Evolutionary conservation across 2,329 filamentous ascomycete genomes (phyloP), one percentile per base, ranked within the genome.

Genomic region (Coleophoma crateriformis): DNA sequence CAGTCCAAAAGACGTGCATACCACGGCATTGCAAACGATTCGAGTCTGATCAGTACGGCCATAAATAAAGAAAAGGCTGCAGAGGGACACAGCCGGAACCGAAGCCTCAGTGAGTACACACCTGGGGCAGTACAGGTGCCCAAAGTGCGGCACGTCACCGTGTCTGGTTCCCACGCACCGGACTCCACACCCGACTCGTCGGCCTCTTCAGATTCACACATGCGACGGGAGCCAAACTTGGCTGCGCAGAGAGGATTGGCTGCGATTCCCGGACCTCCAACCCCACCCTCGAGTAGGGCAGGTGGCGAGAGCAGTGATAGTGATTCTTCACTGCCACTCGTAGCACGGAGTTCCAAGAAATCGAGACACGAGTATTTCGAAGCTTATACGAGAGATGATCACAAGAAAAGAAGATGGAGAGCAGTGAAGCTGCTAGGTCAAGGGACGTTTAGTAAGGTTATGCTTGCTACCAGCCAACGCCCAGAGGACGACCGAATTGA

Each of bases 371-470:
- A 90, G 57, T 82, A 83, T 54, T 94, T 90, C 62, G 77, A 87
- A 60, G 85, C 88, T 27, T 75, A 72, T 56, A 85, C 80, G 2
- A 76, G 87, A 33, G 73, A 78, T 45, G 82, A 89, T 51, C 71
- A 81, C 56, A 90, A 91, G 65, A 76, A 82, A 17, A 82, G 86
- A 50, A 77, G 82, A 56, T 99, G 94, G 83, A 81, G 88, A 57
- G 87, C 86, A 12, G 71, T 99, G 37, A 85, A 88, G 51, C 73
- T 85, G 56, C 78, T 99, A 6, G 94, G 94, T 5, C 89, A 96
- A 61, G 94, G 94, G 35, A 96, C 94, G 0, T 99, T 99, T 67
- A 96, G 91, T 66, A 88, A 88, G 62, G 94, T 99, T 17, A 86
- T 95, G 70, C 75, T 99, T 39, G 94, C 91, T 4, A 95, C 91